Conservation (phyloP, 805 yeast genomes). For the Candida adriatica region DNA sequence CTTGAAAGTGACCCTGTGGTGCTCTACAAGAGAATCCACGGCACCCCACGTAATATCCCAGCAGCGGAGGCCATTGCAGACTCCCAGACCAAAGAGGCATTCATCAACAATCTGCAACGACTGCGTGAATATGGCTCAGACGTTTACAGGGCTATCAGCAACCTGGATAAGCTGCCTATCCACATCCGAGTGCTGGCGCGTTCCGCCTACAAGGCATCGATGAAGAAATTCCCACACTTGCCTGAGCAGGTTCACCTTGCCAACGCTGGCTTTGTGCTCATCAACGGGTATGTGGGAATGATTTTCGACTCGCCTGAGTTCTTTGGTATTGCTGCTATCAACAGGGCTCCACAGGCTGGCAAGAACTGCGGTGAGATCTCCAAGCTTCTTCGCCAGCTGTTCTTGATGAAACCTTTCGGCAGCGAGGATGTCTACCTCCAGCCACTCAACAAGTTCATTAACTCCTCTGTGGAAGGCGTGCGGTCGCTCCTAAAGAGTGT, state of each 20-base stretch:
- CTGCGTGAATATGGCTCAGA: slow-evolving; percentile 67
- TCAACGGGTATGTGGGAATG: slow-evolving; percentile 43
- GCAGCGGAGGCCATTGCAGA: slow-evolving; percentile 75
- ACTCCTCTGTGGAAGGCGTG: slow-evolving; percentile 40
- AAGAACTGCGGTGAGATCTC: slow-evolving; percentile 52
- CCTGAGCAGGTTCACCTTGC: slow-evolving; percentile 53
- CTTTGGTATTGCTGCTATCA: slow-evolving; percentile 40
- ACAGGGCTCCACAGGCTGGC: slow-evolving; percentile 11
- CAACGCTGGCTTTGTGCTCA: slow-evolving; percentile 60
- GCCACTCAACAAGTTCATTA: slow-evolving; percentile 71
- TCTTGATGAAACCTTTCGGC: slow-evolving; percentile 61
- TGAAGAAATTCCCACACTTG: slow-evolving; percentile 48
- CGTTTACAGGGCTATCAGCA: slow-evolving; percentile 46
- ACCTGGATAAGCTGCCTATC: slow-evolving; percentile 42
- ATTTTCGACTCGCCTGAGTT: slow-evolving; percentile 47
- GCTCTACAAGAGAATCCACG: slow-evolving; percentile 40
- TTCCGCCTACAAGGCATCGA: slow-evolving; percentile 33
- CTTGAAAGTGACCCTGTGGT: slow-evolving; percentile 76
- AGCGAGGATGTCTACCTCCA: slow-evolving; percentile 59
- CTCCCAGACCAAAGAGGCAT: slow-evolving; percentile 59
- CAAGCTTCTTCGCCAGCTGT: slow-evolving; percentile 57
- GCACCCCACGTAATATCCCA: slow-evolving; percentile 32
- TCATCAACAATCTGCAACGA: slow-evolving; percentile 65
- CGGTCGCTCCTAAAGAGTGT: slow-evolving; percentile 38
- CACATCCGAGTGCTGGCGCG: slow-evolving; percentile 52